Percentiles rank a stretch among this genome's conserved stretches.
These are phyloP conservation scores for Solanum lycopersicoides DNA, from an alignment of 257 asterid genomes.

Conservation along the genomic window DNA sequence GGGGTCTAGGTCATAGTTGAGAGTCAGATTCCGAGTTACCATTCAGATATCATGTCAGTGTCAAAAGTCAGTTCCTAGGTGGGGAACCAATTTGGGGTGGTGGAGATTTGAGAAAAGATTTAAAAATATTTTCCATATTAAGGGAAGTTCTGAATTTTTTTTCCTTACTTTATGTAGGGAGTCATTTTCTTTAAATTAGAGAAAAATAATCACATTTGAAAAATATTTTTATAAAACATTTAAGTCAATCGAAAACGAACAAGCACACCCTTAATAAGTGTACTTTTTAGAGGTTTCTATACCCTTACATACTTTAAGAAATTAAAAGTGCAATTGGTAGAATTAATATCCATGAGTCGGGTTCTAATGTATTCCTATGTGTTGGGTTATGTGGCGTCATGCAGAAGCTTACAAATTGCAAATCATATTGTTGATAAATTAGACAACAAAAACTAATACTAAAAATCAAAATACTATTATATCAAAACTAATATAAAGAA, in stretches of 20 bases:
- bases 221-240: no score
- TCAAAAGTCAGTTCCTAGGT: neutral
- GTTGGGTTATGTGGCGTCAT: no score
- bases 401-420: no score
- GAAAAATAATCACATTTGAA: neutral
- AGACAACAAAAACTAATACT: no score
- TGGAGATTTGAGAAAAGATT: neutral
- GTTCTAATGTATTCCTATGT: neutral
- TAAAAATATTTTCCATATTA: neutral
- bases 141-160: no score
- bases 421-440: no score
- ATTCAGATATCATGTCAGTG: neutral
- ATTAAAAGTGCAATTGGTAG: neutral
- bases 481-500: no score
- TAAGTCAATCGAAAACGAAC: neutral
- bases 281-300: neutral
- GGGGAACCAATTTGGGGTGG: neutral
- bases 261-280: neutral
- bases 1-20: neutral
- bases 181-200: neutral
- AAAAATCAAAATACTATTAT: no score
- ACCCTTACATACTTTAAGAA: neutral
- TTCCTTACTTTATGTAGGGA: neutral
- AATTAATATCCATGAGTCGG: neutral
- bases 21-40: neutral